These are phyloP conservation scores for Sarocladium kiliense DNA, from an alignment of 2,329 filamentous ascomycete genomes.

Conservation along the genomic window DNA sequence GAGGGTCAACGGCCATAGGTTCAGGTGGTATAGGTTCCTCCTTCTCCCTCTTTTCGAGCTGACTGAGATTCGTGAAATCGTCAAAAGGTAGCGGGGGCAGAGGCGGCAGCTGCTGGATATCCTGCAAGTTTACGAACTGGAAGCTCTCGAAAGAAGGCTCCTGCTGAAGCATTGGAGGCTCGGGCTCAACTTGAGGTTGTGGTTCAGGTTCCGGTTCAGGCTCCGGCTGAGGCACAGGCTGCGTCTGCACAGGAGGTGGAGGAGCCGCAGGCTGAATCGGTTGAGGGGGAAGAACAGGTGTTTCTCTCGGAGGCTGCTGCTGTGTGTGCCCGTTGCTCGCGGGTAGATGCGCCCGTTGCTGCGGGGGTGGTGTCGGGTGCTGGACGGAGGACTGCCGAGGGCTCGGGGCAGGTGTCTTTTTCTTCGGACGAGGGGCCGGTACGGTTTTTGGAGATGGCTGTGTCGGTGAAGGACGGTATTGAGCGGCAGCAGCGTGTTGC, in stretches of 20 bases:
- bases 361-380: not conserved
- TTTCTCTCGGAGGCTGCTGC: not conserved
- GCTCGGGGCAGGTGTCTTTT: not conserved
- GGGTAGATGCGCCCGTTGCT: not conserved
- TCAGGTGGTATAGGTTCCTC: not conserved
- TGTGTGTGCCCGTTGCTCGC: not conserved
- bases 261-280: not conserved
- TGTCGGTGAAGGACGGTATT: conserved; percentile 4
- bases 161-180: conserved; percentile 14
- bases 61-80: conserved; percentile 9
- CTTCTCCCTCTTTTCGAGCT: conserved; percentile 8
- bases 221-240: not conserved
- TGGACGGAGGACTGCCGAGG: not conserved
- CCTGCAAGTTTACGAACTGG: conserved; percentile 33
- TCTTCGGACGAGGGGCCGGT: not conserved
- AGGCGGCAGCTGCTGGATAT: conserved; percentile 29
- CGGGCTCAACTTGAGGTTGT: conserved; percentile 10
- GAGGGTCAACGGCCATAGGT: not conserved
- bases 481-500: not conserved
- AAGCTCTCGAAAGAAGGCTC: conserved; percentile 13
- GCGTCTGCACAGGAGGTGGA: not conserved
- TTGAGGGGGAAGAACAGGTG: not conserved
- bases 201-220: conserved; percentile 12
- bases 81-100: conserved; percentile 17
- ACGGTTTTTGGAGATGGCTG: conserved; percentile 4